These are phyloP conservation scores for Phytophthora sojae DNA, from an alignment of 352 stramenopile genomes.

Conservation along the genomic window DNA sequence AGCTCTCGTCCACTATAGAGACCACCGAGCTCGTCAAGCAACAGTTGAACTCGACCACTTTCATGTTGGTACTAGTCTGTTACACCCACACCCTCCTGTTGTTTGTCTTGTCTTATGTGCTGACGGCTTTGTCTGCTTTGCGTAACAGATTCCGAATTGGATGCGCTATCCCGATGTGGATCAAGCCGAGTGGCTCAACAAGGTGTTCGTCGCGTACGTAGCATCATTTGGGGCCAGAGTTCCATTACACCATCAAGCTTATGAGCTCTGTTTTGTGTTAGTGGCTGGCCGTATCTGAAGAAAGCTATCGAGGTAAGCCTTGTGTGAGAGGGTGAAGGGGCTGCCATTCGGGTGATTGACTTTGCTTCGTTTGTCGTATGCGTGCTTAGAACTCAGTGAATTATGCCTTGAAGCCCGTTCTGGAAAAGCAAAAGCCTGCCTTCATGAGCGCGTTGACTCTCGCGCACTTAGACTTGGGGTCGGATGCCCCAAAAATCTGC, in stretches of 20 bases:
- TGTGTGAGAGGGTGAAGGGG: neutral
- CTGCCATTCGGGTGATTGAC: neutral
- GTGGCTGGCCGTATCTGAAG: conserved; percentile 80
- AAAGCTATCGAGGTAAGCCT: conserved; percentile 65
- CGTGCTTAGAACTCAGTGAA: conserved; percentile 66
- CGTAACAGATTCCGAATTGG: conserved; percentile 58
- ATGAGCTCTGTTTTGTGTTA: conserved; percentile 24
- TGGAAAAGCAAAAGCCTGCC: conserved; percentile 64
- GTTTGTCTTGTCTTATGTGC: neutral
- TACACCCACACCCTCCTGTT: neutral
- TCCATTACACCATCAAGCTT: conserved; percentile 2
- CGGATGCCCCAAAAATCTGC: conserved; percentile 61
- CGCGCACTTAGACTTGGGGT: conserved; percentile 65
- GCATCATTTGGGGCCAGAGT: neutral
- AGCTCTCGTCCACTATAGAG: conserved; percentile 28
- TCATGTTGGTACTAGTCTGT: conserved; percentile 17
- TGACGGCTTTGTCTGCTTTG: neutral
- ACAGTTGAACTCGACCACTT: conserved; percentile 37
- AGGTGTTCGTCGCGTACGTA: conserved; percentile 59
- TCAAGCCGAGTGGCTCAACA: conserved; percentile 83
- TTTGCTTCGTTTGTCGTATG: neutral
- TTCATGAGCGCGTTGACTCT: conserved; percentile 78
- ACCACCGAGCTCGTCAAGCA: conserved; percentile 35
- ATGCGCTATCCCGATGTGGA: conserved; percentile 70
- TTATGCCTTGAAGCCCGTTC: conserved; percentile 63